Evolutionary conservation across 2,329 filamentous ascomycete species (phyloP).

Genomic region (Rutstroemia sp.): DNA sequence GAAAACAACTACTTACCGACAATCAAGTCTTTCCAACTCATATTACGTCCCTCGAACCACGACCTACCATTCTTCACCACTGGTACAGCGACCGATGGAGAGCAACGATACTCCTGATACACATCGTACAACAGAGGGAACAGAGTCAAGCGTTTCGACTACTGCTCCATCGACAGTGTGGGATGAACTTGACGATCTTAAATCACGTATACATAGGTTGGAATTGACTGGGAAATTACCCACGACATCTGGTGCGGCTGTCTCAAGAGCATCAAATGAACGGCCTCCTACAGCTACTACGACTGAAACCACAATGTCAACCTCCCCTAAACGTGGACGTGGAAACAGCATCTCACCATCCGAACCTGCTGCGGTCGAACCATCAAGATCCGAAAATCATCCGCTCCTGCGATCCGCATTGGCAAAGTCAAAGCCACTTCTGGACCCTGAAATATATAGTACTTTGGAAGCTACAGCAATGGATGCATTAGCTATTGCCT

Average conservation of each 20-base stretch:
- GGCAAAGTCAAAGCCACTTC: constrained; percentile 63
- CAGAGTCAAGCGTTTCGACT: constrained; percentile 82
- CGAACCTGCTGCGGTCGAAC: constrained; percentile 37
- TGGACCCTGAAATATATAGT: constrained; percentile 66
- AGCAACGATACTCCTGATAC: constrained; percentile 35
- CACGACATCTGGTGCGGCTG: constrained; percentile 71
- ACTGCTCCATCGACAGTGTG: constrained; percentile 89
- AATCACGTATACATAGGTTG: constrained; percentile 83
- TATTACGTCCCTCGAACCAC: constrained; percentile 25
- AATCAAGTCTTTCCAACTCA: constrained; percentile 26
- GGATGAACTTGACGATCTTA: constrained; percentile 95
- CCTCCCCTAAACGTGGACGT: constrained; percentile 71
- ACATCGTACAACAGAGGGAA: constrained; percentile 51
- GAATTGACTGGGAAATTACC: constrained; percentile 86
- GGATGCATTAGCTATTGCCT: constrained; percentile 73
- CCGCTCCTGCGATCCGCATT: constrained; percentile 76
- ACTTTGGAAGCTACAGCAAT: constrained; percentile 73
- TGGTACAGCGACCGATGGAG: constrained; percentile 42
- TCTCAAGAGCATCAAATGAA: constrained; percentile 56
- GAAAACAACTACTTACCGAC: constrained; percentile 25
- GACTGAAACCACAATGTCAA: constrained; percentile 82
- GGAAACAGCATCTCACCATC: constrained; percentile 39
- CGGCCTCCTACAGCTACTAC: constrained; percentile 87
- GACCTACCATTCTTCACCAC: constrained; percentile 47
- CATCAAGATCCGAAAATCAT: constrained; percentile 51